Conservation (phyloP, 371 early-diverging fungal genomes). For the Nematocida sp. region DNA sequence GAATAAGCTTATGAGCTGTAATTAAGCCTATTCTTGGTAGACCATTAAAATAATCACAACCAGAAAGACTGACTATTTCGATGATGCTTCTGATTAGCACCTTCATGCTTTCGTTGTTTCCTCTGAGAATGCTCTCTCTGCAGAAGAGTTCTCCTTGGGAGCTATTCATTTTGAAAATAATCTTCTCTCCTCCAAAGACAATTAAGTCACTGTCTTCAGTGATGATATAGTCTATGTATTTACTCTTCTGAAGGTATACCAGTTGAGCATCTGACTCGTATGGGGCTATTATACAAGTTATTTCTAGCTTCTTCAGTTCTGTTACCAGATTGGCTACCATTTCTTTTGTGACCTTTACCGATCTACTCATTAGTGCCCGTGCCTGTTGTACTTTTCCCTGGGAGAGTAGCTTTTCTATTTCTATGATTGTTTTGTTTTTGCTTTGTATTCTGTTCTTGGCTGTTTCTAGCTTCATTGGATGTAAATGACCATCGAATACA, state of each 20-base stretch:
- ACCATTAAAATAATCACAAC: conserved; percentile 84
- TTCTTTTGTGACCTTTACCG: conserved; percentile 39
- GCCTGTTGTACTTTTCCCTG: conserved; percentile 48
- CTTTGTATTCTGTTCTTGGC: conserved; percentile 68
- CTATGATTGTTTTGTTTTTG: conserved; percentile 45
- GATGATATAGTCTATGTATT: conserved; percentile 72
- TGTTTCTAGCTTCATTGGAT: conserved; percentile 76
- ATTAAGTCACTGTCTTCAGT: conserved; percentile 94
- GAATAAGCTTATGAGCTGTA: conserved; percentile 70
- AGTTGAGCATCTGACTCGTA: conserved; percentile 97
- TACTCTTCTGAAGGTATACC: conserved; percentile 71
- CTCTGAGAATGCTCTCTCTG: conserved; percentile 44
- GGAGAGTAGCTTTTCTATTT: conserved; percentile 37
- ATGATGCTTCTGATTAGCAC: conserved; percentile 67
- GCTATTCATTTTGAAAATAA: conserved; percentile 62
- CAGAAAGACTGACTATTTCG: conserved; percentile 82
- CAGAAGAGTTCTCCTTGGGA: conserved; percentile 51
- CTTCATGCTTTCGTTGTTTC: conserved; percentile 1
- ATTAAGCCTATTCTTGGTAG: conserved; percentile 78
- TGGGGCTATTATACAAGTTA: conserved; percentile 81
- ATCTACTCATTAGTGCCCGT: conserved; percentile 56
- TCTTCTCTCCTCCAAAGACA: conserved; percentile 74
- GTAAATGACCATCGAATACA: conserved; percentile 87
- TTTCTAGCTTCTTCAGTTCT: conserved; percentile 67
- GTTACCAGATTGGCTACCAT: conserved; percentile 68